Percentiles rank a stretch among this genome's conserved stretches.
Evolutionary conservation across 495 filamentous ascomycete species (phyloP).

Genomic region (Podospora bellae-mahoneyi): DNA sequence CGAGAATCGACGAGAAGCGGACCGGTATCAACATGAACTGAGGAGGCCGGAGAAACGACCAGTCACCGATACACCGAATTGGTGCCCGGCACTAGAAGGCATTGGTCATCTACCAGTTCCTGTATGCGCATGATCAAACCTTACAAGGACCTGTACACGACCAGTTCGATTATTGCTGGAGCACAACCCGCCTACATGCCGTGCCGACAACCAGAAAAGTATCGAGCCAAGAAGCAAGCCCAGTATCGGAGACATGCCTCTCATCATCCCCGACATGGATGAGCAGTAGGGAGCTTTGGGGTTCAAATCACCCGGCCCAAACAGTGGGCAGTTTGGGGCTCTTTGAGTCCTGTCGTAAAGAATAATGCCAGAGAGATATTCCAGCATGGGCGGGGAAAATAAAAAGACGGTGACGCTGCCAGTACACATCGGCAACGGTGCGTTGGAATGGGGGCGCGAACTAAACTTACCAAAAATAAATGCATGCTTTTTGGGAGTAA

Average conservation of each 20-base stretch:
- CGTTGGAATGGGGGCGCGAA: background rate
- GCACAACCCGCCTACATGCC: background rate
- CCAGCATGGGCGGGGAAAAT: background rate
- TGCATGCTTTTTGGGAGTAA: background rate
- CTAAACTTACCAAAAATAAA: background rate
- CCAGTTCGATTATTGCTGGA: background rate
- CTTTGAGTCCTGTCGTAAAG: no score
- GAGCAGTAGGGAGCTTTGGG: background rate
- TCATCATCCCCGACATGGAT: background rate
- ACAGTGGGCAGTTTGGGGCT: no score
- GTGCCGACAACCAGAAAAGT: background rate
- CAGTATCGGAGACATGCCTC: background rate
- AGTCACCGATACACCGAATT: background rate
- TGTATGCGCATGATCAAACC: background rate
- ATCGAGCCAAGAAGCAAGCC: background rate
- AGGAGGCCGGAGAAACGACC: background rate
- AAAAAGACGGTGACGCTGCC: background rate
- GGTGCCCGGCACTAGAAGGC: background rate
- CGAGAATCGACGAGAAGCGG: background rate
- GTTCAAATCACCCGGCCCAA: no score
- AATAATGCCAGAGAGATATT: background rate
- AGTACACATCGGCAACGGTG: background rate
- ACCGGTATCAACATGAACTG: background rate
- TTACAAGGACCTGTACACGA: no score
- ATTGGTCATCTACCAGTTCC: no score